A percentile compares a stretch with the other conserved stretches of the same genome.
phyloP scores from a whole-genome alignment of 2,329 filamentous ascomycete genomes.

The Dothiorella sarmentorum region DNA sequence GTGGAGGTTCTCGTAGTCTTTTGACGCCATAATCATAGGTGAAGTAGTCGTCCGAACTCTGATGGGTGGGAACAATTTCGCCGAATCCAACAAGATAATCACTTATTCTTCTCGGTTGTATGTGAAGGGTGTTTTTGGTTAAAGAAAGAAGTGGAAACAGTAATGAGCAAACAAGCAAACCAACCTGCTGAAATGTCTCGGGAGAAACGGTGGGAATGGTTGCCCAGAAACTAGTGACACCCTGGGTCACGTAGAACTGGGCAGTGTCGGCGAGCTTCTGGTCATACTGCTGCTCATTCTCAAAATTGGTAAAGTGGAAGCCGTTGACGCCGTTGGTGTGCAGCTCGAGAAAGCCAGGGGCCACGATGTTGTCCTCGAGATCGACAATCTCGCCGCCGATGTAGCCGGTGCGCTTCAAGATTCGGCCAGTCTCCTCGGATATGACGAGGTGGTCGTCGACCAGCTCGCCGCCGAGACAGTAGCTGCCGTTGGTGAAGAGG shows the following conservation, averaged over 20 bases:
- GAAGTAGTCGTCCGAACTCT: too few species aligned
- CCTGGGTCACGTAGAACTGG: constrained; percentile 48
- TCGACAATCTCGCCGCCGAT: constrained; percentile 47
- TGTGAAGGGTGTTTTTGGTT: background rate
- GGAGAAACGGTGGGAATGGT: constrained; percentile 51
- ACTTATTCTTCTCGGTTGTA: too few species aligned
- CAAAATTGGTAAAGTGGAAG: constrained; percentile 54
- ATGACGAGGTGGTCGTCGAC: constrained; percentile 45
- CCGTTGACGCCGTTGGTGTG: constrained; percentile 54
- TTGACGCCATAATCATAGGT: too few species aligned
- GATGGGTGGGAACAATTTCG: too few species aligned
- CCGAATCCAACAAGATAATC: too few species aligned
- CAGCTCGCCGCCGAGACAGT: constrained; percentile 43
- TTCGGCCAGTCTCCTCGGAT: constrained; percentile 43
- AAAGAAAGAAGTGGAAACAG: background rate
- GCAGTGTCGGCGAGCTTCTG: constrained; percentile 47
- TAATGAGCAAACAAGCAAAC: background rate
- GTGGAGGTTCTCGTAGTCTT: too few species aligned
- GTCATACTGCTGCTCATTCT: constrained; percentile 41
- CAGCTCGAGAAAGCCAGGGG: constrained; percentile 54
- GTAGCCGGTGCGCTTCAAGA: constrained; percentile 42
- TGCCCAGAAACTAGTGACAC: constrained; percentile 53
- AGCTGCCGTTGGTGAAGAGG: constrained; percentile 45
- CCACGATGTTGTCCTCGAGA: constrained; percentile 49
- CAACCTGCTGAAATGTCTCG: constrained; percentile 46